These are phyloP conservation scores for Alternaria postmessia DNA, from an alignment of 2,329 filamentous ascomycete species.

Conservation along the genomic window DNA sequence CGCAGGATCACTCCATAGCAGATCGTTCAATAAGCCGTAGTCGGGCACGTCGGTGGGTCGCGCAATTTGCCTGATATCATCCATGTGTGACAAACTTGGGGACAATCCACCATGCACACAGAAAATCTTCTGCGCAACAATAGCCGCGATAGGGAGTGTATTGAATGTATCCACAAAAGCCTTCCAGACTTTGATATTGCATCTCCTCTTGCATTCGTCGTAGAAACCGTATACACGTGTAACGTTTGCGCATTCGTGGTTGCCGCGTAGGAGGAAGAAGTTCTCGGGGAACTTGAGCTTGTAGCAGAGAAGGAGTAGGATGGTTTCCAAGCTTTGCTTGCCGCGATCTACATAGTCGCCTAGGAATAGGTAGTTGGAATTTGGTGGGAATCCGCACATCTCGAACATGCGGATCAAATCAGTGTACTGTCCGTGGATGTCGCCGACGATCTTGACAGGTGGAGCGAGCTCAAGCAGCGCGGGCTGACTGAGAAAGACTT, in stretches of 20 bases:
- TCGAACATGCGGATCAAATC: conserved; percentile 97
- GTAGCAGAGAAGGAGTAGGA: conserved; percentile 90
- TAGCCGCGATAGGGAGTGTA: conserved; percentile 92
- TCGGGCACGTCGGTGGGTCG: conserved; percentile 97
- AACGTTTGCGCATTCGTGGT: conserved; percentile 96
- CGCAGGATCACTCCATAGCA: conserved; percentile 96
- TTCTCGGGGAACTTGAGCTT: conserved; percentile 98
- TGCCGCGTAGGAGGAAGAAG: conserved; percentile 93
- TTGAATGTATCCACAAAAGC: conserved; percentile 98
- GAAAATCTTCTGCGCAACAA: conserved; percentile 96
- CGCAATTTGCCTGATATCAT: conserved; percentile 95
- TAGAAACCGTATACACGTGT: conserved; percentile 97
- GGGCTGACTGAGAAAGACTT: conserved; percentile 90
- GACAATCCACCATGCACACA: conserved; percentile 96
- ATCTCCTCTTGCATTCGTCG: conserved; percentile 95
- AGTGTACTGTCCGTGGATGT: conserved; percentile 96
- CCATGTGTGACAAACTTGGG: conserved; percentile 93
- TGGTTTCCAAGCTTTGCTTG: conserved; percentile 95
- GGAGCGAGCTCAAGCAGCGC: conserved; percentile 90
- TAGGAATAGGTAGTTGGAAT: conserved; percentile 90
- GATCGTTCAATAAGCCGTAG: conserved; percentile 92
- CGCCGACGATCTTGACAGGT: conserved; percentile 96
- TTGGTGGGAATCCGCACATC: conserved; percentile 96
- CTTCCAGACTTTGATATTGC: conserved; percentile 98
- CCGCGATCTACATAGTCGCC: conserved; percentile 97